phyloP scores from a whole-genome alignment of 139 green algal species.

The Chlorella sp. region DNA sequence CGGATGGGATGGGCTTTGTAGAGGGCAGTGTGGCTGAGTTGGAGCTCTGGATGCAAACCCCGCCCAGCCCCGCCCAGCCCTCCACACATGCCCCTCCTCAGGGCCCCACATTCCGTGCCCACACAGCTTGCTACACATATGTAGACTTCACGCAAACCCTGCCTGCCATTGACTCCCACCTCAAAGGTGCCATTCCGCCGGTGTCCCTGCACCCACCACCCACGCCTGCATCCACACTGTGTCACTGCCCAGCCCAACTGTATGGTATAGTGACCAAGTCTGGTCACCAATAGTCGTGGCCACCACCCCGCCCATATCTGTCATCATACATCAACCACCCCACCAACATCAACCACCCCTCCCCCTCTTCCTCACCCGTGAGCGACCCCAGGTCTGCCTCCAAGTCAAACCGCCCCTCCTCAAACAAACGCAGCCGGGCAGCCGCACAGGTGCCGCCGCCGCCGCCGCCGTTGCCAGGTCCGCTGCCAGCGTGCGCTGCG shows the following conservation, averaged over 20 bases:
- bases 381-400: slow-evolving; percentile 24
- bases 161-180: not conserved
- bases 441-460: not conserved
- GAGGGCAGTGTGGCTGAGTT: no score
- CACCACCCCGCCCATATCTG: not conserved
- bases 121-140: no score
- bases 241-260: no score
- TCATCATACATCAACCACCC: not conserved
- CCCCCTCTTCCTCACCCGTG: slow-evolving; percentile 4
- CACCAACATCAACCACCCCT: not conserved
- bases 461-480: not conserved
- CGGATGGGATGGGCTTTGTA: not conserved
- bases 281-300: no score
- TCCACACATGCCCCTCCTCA: no score
- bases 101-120: no score
- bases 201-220: no score
- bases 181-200: not conserved
- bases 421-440: slow-evolving; percentile 32
- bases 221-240: not conserved
- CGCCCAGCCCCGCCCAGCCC: no score
- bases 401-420: slow-evolving; percentile 44
- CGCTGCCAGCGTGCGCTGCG: not conserved
- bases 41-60: no score
- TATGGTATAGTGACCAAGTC: no score
- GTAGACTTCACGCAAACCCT: no score